These are phyloP conservation scores for Porcisia hertigi DNA, from an alignment of 208 protist genomes.

Conservation along the genomic window DNA sequence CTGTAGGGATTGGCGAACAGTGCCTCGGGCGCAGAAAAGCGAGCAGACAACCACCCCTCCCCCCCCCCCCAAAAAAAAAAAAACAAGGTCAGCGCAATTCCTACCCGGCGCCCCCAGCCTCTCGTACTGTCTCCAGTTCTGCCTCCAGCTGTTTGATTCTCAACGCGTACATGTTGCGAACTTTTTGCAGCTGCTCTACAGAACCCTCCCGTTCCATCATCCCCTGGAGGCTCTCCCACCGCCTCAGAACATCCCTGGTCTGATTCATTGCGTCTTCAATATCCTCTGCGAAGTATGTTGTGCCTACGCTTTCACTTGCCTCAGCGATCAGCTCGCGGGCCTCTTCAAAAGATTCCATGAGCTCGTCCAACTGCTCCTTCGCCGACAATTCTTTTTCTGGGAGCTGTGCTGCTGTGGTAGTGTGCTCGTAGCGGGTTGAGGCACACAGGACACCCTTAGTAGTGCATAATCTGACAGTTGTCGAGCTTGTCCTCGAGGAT, in stretches of 20 bases:
- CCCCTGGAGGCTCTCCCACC: slow-evolving; percentile 49
- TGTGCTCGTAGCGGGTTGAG: slow-evolving; percentile 12
- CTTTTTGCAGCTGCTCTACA: slow-evolving; percentile 23
- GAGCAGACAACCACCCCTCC: not conserved
- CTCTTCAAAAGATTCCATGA: slow-evolving; percentile 69
- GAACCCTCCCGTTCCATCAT: slow-evolving; percentile 32
- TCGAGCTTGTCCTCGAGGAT: not conserved
- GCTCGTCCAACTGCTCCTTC: slow-evolving; percentile 40
- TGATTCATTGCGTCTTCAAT: slow-evolving; percentile 61
- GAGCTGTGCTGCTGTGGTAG: not conserved
- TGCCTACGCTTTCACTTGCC: slow-evolving; percentile 63
- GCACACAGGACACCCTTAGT: not conserved
- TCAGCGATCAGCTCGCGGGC: slow-evolving; percentile 69
- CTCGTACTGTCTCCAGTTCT: slow-evolving; percentile 53
- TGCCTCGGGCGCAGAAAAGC: no score
- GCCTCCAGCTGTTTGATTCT: slow-evolving; percentile 74
- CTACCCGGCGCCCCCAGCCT: slow-evolving; percentile 25
- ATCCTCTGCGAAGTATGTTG: slow-evolving; percentile 72
- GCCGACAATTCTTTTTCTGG: not conserved
- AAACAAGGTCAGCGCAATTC: not conserved
- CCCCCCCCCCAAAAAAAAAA: no score
- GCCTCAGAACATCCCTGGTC: slow-evolving; percentile 51
- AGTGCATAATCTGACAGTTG: not conserved
- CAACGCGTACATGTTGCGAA: slow-evolving; percentile 59
- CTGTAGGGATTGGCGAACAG: no score